A percentile compares a stretch with the other conserved stretches of the same genome.
Conservation (phyloP, 2,329 filamentous ascomycete genomes). For the Mollisiaceae sp. region DNA sequence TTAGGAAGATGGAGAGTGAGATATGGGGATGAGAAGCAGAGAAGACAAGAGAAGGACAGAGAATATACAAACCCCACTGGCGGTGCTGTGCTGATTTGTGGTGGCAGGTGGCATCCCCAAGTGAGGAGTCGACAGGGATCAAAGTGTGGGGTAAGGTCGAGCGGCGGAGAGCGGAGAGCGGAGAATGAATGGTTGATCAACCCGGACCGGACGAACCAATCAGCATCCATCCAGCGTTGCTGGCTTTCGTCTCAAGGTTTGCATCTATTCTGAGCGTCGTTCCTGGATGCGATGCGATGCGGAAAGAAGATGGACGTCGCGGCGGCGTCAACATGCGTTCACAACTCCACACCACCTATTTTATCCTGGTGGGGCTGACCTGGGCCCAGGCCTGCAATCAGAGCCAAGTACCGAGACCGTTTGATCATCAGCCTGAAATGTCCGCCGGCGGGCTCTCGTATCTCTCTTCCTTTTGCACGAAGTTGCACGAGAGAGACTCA, state of each 20-base stretch:
- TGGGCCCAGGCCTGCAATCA: neutral
- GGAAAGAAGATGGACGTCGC: neutral
- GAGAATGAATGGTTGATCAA: neutral
- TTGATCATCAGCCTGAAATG: conserved; percentile 10
- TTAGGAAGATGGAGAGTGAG: neutral
- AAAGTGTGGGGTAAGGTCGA: neutral
- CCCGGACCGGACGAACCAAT: neutral
- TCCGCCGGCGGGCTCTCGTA: neutral
- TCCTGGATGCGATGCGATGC: neutral
- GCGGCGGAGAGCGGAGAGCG: too few species aligned
- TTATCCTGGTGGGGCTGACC: neutral
- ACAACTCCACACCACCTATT: neutral
- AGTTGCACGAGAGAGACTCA: neutral
- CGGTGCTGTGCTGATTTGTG: too few species aligned
- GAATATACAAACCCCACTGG: too few species aligned
- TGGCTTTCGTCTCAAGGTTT: neutral
- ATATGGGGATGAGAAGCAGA: neutral
- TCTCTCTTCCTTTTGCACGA: neutral
- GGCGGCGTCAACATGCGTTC: neutral
- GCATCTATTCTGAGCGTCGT: neutral
- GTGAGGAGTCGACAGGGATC: conserved; percentile 12
- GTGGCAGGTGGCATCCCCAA: neutral
- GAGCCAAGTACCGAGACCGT: neutral
- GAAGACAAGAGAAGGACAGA: neutral
- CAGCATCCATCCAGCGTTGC: neutral